Percentiles rank a stretch among this genome's conserved stretches.
phyloP scores from a whole-genome alignment of 1,139 yeast species.

The Candida sp. region DNA sequence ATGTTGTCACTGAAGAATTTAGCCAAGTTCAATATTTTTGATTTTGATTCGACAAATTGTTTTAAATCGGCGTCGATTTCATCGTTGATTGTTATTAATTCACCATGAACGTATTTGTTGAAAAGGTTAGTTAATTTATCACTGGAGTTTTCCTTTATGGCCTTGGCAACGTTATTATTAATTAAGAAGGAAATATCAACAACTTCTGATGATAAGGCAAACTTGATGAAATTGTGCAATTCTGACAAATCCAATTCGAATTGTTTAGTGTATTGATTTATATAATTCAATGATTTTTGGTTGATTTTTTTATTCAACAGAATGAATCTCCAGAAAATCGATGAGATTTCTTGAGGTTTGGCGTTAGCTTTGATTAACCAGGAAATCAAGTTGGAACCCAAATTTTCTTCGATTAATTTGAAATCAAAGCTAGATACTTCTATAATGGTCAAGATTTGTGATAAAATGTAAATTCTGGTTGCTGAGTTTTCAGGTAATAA shows the following conservation, averaged over 20 bases:
- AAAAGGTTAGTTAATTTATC: conserved; percentile 27
- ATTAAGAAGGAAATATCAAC: conserved; percentile 46
- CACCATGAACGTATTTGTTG: conserved; percentile 35
- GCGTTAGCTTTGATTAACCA: conserved; percentile 37
- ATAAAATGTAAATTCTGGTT: conserved; percentile 30
- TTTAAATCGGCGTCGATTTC: conserved; percentile 7
- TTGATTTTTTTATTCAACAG: conserved; percentile 29
- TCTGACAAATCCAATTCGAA: conserved; percentile 23
- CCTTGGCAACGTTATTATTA: conserved; percentile 35
- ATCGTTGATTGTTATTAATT: conserved; percentile 13
- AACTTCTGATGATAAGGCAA: conserved; percentile 37
- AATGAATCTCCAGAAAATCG: conserved; percentile 39
- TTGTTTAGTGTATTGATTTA: conserved; percentile 31
- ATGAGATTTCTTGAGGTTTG: conserved; percentile 23
- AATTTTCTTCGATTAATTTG: conserved; percentile 29
- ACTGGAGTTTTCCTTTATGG: conserved; percentile 19
- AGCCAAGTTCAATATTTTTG: conserved; percentile 42
- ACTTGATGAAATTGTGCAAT: conserved; percentile 30
- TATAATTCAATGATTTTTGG: conserved; percentile 30
- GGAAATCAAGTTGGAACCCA: conserved; percentile 33
- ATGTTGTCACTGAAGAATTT: conserved; percentile 30
- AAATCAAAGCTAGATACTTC: conserved; percentile 31
- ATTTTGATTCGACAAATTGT: conserved; percentile 29
- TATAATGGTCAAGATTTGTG: conserved; percentile 30
- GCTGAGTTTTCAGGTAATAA: conserved; percentile 34